Percentiles rank a stretch among this genome's conserved stretches.
phyloP scores from a whole-genome alignment of 192 early-diverging fungal genomes.

The Backusella liffmaniae region DNA sequence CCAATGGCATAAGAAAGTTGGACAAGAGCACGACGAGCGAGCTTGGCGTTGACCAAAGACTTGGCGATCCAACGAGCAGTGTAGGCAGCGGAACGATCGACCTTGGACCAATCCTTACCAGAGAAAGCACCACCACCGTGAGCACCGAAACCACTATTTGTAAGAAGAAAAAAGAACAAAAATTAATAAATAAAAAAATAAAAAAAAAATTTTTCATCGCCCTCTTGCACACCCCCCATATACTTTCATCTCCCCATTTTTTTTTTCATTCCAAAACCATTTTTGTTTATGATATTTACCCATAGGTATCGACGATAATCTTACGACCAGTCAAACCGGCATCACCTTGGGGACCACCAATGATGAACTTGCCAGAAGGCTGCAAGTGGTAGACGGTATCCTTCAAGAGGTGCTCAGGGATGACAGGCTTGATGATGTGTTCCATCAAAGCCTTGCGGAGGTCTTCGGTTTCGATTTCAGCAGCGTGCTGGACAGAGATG shows the following conservation, averaged over 20 bases:
- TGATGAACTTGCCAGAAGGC: slow-evolving; percentile 99
- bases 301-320: slow-evolving; percentile 43
- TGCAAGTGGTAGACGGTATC: slow-evolving; percentile 97
- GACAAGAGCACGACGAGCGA: slow-evolving; percentile 89
- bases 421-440: slow-evolving; percentile 90
- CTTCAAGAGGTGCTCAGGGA: slow-evolving; percentile 88
- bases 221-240: background rate
- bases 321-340: slow-evolving; percentile 92
- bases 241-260: background rate
- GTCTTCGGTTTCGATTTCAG: slow-evolving; percentile 82
- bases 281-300: slow-evolving; percentile 10
- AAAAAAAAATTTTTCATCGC: background rate
- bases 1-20: slow-evolving; percentile 98
- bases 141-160: slow-evolving; percentile 34
- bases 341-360: slow-evolving; percentile 99
- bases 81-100: slow-evolving; percentile 96
- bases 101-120: slow-evolving; percentile 99
- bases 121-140: slow-evolving; percentile 96
- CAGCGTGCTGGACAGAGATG: slow-evolving; percentile 96
- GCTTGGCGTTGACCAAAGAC: slow-evolving; percentile 89
- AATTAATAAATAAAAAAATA: no score
- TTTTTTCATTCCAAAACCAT: background rate
- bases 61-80: slow-evolving; percentile 98
- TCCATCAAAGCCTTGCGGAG: slow-evolving; percentile 87
- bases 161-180: background rate